Conservation (phyloP, 768 basidiomycete species). For the Tylopilus subfusipes region DNA sequence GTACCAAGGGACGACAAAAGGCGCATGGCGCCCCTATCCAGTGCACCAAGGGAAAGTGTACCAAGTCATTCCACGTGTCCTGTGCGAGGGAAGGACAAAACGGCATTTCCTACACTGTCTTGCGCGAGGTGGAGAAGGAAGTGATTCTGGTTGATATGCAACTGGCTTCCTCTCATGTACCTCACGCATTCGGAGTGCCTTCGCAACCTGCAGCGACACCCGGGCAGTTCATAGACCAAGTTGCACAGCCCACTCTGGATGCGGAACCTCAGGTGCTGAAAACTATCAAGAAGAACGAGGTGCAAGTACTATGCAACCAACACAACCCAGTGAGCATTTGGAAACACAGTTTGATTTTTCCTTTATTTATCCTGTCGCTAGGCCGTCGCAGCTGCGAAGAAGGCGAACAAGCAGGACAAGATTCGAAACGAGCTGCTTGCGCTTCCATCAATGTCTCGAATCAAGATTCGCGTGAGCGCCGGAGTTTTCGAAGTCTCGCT, state of each 20-base stretch:
- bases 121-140: conserved; percentile 78
- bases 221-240: not conserved
- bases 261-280: conserved; percentile 45
- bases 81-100: conserved; percentile 64
- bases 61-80: conserved; percentile 89
- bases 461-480: conserved; percentile 81
- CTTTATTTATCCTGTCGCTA: conserved; percentile 27
- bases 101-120: conserved; percentile 56
- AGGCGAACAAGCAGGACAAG: conserved; percentile 69
- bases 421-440: conserved; percentile 67
- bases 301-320: conserved; percentile 76
- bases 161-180: conserved; percentile 4
- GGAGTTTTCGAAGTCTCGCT: conserved; percentile 87
- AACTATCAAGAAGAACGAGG: conserved; percentile 67
- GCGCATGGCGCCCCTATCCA: conserved; percentile 82
- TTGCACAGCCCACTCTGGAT: conserved; percentile 1
- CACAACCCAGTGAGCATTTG: conserved; percentile 80
- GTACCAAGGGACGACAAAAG: conserved; percentile 63
- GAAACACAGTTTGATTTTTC: not conserved
- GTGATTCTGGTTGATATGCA: conserved; percentile 58
- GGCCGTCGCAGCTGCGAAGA: conserved; percentile 73
- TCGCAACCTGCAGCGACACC: not conserved
- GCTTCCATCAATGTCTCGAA: conserved; percentile 65
- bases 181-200: conserved; percentile 3
- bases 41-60: conserved; percentile 92